Conservation (phyloP, 208 protist genomes). For the Leishmania guyanensis region DNA sequence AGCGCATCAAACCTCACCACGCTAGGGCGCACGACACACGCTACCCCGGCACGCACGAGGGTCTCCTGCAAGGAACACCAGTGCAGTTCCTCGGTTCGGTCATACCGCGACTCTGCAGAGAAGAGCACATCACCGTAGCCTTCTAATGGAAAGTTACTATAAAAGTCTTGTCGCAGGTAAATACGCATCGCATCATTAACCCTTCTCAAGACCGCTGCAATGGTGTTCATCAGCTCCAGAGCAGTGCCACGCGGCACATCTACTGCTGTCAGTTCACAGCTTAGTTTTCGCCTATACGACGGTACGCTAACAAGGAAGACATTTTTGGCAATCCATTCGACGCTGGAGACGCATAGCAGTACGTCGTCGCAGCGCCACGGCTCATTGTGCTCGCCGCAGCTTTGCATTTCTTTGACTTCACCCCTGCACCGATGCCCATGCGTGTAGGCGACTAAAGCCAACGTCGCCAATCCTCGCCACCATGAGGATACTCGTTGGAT, state of each 20-base stretch:
- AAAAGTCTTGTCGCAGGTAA: conserved; percentile 54
- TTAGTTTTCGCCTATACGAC: conserved; percentile 32
- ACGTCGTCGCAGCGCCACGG: conserved; percentile 22
- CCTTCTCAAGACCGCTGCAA: conserved; percentile 5
- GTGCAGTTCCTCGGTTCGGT: conserved; percentile 5
- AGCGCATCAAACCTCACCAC: conserved; percentile 30
- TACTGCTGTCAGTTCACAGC: conserved; percentile 61
- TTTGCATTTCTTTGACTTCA: not conserved
- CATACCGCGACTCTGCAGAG: conserved; percentile 11
- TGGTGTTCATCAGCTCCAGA: conserved; percentile 1
- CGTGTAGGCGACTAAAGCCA: not conserved
- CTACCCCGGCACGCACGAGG: conserved; percentile 41
- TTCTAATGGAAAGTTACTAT: conserved; percentile 41
- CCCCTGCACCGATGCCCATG: not conserved
- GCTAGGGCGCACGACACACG: conserved; percentile 41
- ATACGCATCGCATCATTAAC: conserved; percentile 36
- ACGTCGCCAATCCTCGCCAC: not conserved
- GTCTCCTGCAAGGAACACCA: conserved; percentile 62
- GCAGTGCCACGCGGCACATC: conserved; percentile 45
- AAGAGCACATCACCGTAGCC: conserved; percentile 66
- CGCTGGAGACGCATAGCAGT: conserved; percentile 36
- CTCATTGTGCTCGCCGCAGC: not conserved
- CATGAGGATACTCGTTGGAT: not conserved
- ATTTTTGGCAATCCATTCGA: conserved; percentile 61
- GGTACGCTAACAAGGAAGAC: conserved; percentile 46